Base-by-base conservation (phyloP, 73 alveolate genomes). In the Tetrahymena borealis region DNA sequence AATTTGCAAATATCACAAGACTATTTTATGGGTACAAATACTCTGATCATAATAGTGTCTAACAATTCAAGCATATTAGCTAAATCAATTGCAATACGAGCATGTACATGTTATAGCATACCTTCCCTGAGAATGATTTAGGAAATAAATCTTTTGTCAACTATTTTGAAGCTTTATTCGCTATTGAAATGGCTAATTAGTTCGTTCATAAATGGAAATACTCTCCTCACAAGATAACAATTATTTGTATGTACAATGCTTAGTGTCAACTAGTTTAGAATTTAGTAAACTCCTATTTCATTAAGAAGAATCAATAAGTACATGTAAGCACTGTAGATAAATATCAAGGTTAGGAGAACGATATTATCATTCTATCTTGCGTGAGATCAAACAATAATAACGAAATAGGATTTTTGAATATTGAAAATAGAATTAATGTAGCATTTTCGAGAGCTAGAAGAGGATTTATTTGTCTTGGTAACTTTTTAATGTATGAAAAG, bases 271-370 rank as follows among this genome's bases (percentile, higher is more conserved):
- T 78, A 91, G 91, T 96, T 91, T 32, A 79, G 37, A 18, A 78
- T 12, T 15, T 78, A 38, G 31, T 78, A 39, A 37, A 77, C 15
- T 39, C n/a, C n/a, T n/a, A n/a, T n/a, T n/a, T n/a, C n/a, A n/a
- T n/a, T n/a, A n/a, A n/a, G 20, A 10, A 20, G 78, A 35, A n/a
- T 35, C 15, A 11, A 90, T 38, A 42, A 10, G 39, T 97, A 15
- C 96, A 94, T 93, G 97, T 97, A 3, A 78, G 94, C 18, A 96
- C 98, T 39, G 99, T 97, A 9, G 99, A 97, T 94, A 96, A 97
- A 91, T 97, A 94, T 90, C 96, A 97, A 94, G 99, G 99, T 78
- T 98, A 97, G 91, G 99, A 97, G 95, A 97, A 96, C 95, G 99
- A 97, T 42, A 97, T 97, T 12, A 96, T 97, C 24, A 78, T 97